Base-by-base conservation (phyloP, 139 green algal species). In the Chlorella sp. region DNA sequence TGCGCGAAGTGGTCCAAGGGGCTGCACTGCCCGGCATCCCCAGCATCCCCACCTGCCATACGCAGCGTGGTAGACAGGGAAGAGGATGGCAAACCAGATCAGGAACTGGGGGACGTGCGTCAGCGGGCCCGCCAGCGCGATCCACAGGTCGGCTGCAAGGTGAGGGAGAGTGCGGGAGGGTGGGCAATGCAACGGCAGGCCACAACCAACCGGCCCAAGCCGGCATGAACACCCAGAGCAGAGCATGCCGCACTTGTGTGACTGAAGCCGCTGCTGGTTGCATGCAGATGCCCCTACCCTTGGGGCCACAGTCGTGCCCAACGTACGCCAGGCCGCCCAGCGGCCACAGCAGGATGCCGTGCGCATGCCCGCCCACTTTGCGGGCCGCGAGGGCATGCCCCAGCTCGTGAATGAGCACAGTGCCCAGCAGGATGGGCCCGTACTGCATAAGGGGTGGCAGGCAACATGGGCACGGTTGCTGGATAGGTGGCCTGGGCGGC, bases 281-380 rank as follows among this genome's bases (percentile, higher is more conserved):
- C 13, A 3, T 11, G 1, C 28, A 4, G 6, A 17, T 13, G 36
- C 4, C 7, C 41, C 20, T n/a, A 76, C 44, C 88, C 48, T 92
- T 90, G 5, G 94, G 92, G 0, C 84, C 83, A 6, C 81, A 75
- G 7, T 69, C 86, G 64, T 96, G 91, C 20, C 88, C 90, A n/a
- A 96, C 81, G 86, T 92, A 96, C 1, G 94, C 92, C 24, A 96
- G 89, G 3, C 94, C 94, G 28, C 94, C 94, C 22, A 97, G 87
- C 32, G 94, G 94, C 94, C 93, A 96, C 51, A 96, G 88, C 77
- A 96, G 82, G 80, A 95, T 95, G 77, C 80, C 68, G 1, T 94
- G 60, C 1, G 88, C 90, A 1, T 84, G 40, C 2, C 88, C 90
- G 41, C 92, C 92, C 34, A 92, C 80, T 9, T 60, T 83, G 30